Conservation (phyloP, 495 filamentous ascomycete species). For the Penicillium parvum region DNA sequence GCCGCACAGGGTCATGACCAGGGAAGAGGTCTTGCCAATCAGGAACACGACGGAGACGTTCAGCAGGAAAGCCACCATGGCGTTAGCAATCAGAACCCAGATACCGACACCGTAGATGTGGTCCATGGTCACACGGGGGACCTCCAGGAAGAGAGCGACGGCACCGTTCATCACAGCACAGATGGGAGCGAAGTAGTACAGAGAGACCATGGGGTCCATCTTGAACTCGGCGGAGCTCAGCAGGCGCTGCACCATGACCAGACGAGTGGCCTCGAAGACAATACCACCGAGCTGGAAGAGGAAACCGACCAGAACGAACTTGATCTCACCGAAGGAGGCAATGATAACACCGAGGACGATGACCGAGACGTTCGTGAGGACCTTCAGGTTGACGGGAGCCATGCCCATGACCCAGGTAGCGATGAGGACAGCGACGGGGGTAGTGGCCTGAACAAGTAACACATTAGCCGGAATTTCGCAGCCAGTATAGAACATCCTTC, state of each 20-base stretch:
- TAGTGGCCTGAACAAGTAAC: conserved; percentile 61
- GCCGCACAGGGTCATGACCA: conserved; percentile 95
- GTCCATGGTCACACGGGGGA: conserved; percentile 63
- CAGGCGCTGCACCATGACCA: conserved; percentile 87
- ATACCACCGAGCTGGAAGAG: conserved; percentile 82
- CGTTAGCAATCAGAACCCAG: conserved; percentile 72
- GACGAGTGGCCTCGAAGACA: conserved; percentile 81
- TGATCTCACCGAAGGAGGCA: conserved; percentile 88
- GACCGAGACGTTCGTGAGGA: conserved; percentile 77
- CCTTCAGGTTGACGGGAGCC: conserved; percentile 69
- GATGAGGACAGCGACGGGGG: conserved; percentile 82
- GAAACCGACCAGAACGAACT: conserved; percentile 83
- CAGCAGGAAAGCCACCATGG: conserved; percentile 75
- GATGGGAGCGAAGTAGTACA: conserved; percentile 94
- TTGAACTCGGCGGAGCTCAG: conserved; percentile 89
- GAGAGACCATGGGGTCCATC: conserved; percentile 94
- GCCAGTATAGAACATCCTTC: conserved; percentile 8
- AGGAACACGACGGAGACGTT: conserved; percentile 94
- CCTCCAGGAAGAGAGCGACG: conserved; percentile 74
- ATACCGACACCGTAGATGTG: conserved; percentile 75
- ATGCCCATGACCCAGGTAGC: conserved; percentile 80
- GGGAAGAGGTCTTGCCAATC: conserved; percentile 94
- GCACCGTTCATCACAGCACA: conserved; percentile 85
- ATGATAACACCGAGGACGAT: conserved; percentile 90
- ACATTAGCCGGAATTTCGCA: too few relatives aligned